A percentile compares a stretch with the other conserved stretches of the same genome.
Conservation (phyloP, 495 filamentous ascomycete genomes). For the Cetradonia linearis region DNA sequence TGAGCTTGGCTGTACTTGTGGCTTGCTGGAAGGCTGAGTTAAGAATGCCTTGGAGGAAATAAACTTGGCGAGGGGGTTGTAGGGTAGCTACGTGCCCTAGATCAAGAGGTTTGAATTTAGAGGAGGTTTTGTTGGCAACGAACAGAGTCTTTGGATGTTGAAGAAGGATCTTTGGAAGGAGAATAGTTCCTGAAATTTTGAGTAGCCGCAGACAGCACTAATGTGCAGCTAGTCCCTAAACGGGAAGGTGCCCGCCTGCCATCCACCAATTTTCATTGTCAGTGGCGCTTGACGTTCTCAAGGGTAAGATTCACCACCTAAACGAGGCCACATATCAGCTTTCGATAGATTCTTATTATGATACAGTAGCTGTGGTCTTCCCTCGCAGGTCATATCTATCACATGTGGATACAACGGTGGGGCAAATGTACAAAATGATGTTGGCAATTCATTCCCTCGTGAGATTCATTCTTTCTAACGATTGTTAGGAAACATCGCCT, state of each 20-base stretch:
- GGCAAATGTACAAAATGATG: neutral
- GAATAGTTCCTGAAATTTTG: slow-evolving; percentile 17
- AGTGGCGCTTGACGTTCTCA: slow-evolving; percentile 1
- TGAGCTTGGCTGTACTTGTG: slow-evolving; percentile 31
- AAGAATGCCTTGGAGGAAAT: slow-evolving; percentile 43
- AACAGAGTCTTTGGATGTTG: slow-evolving; percentile 14
- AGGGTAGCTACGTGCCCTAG: slow-evolving; percentile 93
- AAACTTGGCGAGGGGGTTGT: slow-evolving; percentile 39
- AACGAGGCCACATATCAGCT: no score
- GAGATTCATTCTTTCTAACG: neutral
- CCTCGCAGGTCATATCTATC: neutral
- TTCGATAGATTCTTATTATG: no score
- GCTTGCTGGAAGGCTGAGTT: slow-evolving; percentile 29
- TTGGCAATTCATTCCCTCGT: neutral
- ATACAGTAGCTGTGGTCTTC: no score
- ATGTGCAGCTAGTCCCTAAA: neutral
- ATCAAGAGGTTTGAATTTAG: slow-evolving; percentile 32
- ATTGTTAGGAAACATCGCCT: neutral
- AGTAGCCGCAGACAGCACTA: slow-evolving; percentile 8
- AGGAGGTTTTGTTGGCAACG: slow-evolving; percentile 23
- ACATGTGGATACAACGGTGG: neutral
- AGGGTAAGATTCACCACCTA: no score
- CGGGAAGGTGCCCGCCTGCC: neutral
- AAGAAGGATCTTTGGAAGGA: slow-evolving; percentile 10
- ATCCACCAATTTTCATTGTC: neutral